Evolutionary conservation across 2,329 filamentous ascomycete species (phyloP).

Genomic region (Fonsecaea pugnacius): DNA sequence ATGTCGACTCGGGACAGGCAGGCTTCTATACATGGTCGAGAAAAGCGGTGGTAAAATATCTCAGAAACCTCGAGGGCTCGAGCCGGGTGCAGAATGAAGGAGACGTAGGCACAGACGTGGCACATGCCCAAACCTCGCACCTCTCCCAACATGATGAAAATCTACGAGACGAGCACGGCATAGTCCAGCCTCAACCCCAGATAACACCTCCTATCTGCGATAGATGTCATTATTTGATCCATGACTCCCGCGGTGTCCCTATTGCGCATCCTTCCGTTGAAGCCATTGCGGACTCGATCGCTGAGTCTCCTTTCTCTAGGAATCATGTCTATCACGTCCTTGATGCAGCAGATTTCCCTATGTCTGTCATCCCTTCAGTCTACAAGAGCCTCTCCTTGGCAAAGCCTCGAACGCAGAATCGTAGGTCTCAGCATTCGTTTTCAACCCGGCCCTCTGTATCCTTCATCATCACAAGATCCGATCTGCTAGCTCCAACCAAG

Average conservation of each 20-base stretch:
- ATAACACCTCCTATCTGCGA: conserved; percentile 69
- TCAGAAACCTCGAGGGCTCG: conserved; percentile 19
- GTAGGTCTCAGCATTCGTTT: conserved; percentile 60
- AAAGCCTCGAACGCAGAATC: conserved; percentile 76
- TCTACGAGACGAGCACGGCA: conserved; percentile 3
- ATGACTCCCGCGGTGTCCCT: conserved; percentile 72
- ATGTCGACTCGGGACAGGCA: conserved; percentile 57
- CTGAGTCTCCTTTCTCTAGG: conserved; percentile 83
- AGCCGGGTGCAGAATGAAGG: conserved; percentile 15
- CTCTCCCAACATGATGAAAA: conserved; percentile 6
- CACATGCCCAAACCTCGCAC: background rate
- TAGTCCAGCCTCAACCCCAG: conserved; percentile 13
- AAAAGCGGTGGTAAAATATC: conserved; percentile 51
- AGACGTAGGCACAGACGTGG: conserved; percentile 10
- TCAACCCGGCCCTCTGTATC: conserved; percentile 63
- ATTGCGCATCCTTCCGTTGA: conserved; percentile 82
- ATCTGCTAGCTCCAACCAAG: conserved; percentile 82
- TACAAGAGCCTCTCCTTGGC: conserved; percentile 71
- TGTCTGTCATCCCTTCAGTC: conserved; percentile 83
- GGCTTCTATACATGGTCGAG: conserved; percentile 61
- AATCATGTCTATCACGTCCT: conserved; percentile 96
- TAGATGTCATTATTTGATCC: conserved; percentile 79
- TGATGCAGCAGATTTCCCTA: conserved; percentile 94
- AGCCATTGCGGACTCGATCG: conserved; percentile 79
- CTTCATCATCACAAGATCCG: conserved; percentile 88